A percentile compares a stretch with the other conserved stretches of the same genome.
Conservation (phyloP, 352 stramenopile genomes). For the Phytophthora pseudosyringae region DNA sequence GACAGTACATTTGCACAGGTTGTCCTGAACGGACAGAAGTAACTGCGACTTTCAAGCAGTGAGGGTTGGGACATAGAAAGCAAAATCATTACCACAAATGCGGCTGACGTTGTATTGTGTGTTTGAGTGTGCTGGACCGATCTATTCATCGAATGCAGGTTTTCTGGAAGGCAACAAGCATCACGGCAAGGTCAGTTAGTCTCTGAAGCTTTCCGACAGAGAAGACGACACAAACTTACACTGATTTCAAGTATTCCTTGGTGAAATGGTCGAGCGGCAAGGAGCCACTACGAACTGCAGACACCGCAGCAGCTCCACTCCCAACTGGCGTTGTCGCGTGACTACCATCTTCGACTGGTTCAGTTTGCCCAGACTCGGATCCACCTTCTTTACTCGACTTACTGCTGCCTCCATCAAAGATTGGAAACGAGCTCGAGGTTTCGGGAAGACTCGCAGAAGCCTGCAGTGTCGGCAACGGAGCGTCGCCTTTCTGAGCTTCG, state of each 20-base stretch:
- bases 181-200: slow-evolving; percentile 1
- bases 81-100: slow-evolving; percentile 17
- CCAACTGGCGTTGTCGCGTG: slow-evolving; percentile 34
- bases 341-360: slow-evolving; percentile 20
- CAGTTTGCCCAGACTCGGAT: neutral
- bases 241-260: slow-evolving; percentile 58
- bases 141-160: slow-evolving; percentile 21
- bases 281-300: slow-evolving; percentile 38
- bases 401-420: slow-evolving; percentile 22
- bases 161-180: slow-evolving; percentile 16
- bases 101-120: slow-evolving; percentile 24
- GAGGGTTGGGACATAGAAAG: slow-evolving; percentile 30
- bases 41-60: slow-evolving; percentile 13
- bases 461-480: slow-evolving; percentile 22
- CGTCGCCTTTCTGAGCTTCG: slow-evolving; percentile 4
- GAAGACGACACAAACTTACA: slow-evolving; percentile 34
- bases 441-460: slow-evolving; percentile 34
- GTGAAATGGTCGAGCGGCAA: slow-evolving; percentile 60
- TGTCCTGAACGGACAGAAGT: slow-evolving; percentile 69
- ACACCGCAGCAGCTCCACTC: slow-evolving; percentile 48
- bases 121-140: neutral
- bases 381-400: slow-evolving; percentile 23
- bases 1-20: slow-evolving; percentile 83
- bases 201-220: neutral
- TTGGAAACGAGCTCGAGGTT: slow-evolving; percentile 26